Evolutionary conservation across 768 basidiomycete species (phyloP).

Genomic region (Rhizopogon vulgaris): DNA sequence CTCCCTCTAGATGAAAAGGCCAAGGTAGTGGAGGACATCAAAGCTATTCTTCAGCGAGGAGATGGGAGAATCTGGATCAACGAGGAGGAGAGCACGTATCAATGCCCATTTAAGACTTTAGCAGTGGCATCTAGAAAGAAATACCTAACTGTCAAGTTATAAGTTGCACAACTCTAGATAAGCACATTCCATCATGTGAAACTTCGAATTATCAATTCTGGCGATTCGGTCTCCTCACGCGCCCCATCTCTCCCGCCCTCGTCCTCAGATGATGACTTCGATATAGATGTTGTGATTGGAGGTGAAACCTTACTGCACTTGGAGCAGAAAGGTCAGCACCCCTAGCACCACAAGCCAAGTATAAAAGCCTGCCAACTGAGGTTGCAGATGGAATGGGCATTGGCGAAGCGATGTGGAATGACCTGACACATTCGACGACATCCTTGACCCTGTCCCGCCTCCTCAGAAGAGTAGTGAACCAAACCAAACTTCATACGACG

Average conservation of each 20-base stretch:
- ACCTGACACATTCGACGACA: conserved; percentile 14
- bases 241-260: conserved; percentile 33
- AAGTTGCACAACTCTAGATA: no score
- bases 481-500: conserved; percentile 16
- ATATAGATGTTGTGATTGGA: conserved; percentile 47
- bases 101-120: conserved; percentile 72
- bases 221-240: conserved; percentile 29
- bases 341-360: conserved; percentile 1
- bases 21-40: conserved; percentile 44
- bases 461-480: conserved; percentile 1
- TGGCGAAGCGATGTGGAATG: conserved; percentile 33
- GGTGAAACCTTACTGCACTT: conserved; percentile 25
- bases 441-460: neutral
- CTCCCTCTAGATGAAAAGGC: conserved; percentile 51
- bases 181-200: no score
- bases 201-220: no score
- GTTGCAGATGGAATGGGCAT: conserved; percentile 18
- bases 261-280: conserved; percentile 44
- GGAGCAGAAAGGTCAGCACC: conserved; percentile 9
- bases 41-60: conserved; percentile 49
- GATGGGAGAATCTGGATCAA: conserved; percentile 74
- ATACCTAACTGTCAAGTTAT: conserved; percentile 9
- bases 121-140: conserved; percentile 49
- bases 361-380: conserved; percentile 4
- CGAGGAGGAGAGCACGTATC: conserved; percentile 62